These are phyloP conservation scores for Trichoderma hamatum DNA, from an alignment of 2,329 filamentous ascomycete genomes.

Conservation along the genomic window DNA sequence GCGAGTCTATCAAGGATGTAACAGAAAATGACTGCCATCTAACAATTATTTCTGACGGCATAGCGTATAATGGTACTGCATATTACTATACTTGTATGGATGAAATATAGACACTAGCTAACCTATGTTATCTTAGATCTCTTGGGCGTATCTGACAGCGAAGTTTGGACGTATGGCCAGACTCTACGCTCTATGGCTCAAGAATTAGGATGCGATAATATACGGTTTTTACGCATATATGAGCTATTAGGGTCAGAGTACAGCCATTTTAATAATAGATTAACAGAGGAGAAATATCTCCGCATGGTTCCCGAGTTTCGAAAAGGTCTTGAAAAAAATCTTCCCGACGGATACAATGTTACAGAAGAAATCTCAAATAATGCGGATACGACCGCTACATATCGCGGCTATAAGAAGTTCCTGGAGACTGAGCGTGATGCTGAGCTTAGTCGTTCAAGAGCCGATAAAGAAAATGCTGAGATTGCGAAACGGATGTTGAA, in stretches of 20 bases:
- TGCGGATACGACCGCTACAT: slow-evolving; percentile 30
- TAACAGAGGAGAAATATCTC: slow-evolving; percentile 9
- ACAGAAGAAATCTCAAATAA: slow-evolving; percentile 30
- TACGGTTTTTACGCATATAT: slow-evolving; percentile 44
- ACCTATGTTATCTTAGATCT: slow-evolving; percentile 40
- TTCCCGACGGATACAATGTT: slow-evolving; percentile 4
- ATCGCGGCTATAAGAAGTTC: slow-evolving; percentile 32
- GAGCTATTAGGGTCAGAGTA: slow-evolving; percentile 39
- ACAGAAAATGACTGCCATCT: slow-evolving; percentile 46
- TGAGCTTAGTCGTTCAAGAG: not conserved
- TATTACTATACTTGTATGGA: not conserved
- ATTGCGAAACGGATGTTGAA: slow-evolving; percentile 7
- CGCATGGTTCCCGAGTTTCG: not conserved
- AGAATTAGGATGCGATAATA: slow-evolving; percentile 37
- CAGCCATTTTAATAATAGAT: slow-evolving; percentile 13
- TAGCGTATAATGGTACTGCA: slow-evolving; percentile 40
- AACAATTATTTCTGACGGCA: slow-evolving; percentile 45
- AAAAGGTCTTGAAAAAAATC: not conserved
- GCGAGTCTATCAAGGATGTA: slow-evolving; percentile 42
- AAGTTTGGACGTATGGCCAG: slow-evolving; percentile 46
- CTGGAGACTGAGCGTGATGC: slow-evolving; percentile 16
- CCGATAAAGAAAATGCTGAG: not conserved
- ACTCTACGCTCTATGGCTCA: slow-evolving; percentile 41
- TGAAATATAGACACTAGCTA: slow-evolving; percentile 29
- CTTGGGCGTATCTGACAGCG: slow-evolving; percentile 45